Evolutionary conservation across 148 eudicot genomes (phyloP), one percentile per base, ranked within the genome.

Genomic region (Persicaria tinctoria): DNA sequence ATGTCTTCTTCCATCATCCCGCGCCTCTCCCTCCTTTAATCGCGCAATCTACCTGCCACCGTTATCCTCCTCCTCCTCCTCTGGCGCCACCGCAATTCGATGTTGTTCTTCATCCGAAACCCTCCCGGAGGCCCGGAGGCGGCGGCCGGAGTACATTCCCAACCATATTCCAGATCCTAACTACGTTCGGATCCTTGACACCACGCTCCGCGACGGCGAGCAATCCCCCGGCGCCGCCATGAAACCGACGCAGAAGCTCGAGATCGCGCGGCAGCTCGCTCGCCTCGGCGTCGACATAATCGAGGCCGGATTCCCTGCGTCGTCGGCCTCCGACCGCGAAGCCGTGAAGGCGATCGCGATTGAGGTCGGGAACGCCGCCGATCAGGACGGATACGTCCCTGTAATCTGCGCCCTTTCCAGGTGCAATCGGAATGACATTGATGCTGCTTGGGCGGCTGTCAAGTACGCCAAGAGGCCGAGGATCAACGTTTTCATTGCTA

Each of bases 201-300:
- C 99, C 56, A 92, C 97, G 16, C 87, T 92, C 41, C 88, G 97
- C 1, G 99, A 90, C 54, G 97, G 97, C 57, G 99, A 96, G 76
- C 99, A 96, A 74, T 92, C 99, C 16, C 97, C 97, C 0, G 99
- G 99, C 0, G 99, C 99, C 60, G 80, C 97, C 41, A 90, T 92
- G 97, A 92, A 91, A n/a, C 86, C 94, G 7, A 82, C 83, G 38
- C 90, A 92, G 75, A 96, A 96, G 82, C 90, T 96, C 12, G 89
- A 90, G 76, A 88, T 96, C 20, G 94, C 97, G 3, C 84, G 91
- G 2, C 90, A 85, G 66, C 83, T 92, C 3, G 83, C 97, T 9
- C 86, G 82, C 46, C 88, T 96, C 8, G 94, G 97, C 0, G 99
- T 92, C 0, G 99, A 96, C 73, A 79, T 92, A 0, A 96, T 92